Conservation (phyloP, 345 rosid species). For the Heritiera littoralis region DNA sequence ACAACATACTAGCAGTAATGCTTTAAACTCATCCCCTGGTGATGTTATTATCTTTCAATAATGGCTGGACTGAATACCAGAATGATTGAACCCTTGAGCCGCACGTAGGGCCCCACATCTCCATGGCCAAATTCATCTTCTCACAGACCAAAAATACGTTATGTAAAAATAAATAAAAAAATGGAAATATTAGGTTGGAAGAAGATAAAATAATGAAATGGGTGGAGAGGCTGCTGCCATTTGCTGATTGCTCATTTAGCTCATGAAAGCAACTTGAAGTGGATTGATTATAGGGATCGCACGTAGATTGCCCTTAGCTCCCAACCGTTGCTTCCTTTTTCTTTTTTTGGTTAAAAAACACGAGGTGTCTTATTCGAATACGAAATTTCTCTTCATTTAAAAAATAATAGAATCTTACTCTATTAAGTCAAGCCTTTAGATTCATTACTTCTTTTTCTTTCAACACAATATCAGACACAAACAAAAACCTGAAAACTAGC, state of each 20-base stretch:
- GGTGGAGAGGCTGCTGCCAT: neutral
- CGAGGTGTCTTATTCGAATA: too few relatives aligned
- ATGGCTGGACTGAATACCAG: too few relatives aligned
- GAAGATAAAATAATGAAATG: neutral
- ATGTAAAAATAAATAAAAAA: neutral
- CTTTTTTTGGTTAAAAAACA: too few relatives aligned
- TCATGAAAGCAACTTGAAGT: constrained; percentile 8
- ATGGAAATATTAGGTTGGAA: neutral
- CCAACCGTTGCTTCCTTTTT: too few relatives aligned
- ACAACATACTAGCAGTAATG: neutral
- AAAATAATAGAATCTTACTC: too few relatives aligned
- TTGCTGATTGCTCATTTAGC: neutral
- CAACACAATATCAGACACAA: neutral
- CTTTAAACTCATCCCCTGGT: neutral
- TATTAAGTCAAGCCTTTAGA: too few relatives aligned
- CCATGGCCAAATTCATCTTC: neutral
- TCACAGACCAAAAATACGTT: neutral
- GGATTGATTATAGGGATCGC: neutral
- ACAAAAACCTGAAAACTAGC: neutral
- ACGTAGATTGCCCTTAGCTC: too few relatives aligned
- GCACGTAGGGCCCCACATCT: too few relatives aligned
- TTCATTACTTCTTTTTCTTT: too few relatives aligned
- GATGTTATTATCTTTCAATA: neutral
- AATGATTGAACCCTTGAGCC: neutral
- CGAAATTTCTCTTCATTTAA: too few relatives aligned